These are phyloP conservation scores for Fomitopsis serialis DNA, from an alignment of 768 basidiomycete genomes.

Conservation along the genomic window DNA sequence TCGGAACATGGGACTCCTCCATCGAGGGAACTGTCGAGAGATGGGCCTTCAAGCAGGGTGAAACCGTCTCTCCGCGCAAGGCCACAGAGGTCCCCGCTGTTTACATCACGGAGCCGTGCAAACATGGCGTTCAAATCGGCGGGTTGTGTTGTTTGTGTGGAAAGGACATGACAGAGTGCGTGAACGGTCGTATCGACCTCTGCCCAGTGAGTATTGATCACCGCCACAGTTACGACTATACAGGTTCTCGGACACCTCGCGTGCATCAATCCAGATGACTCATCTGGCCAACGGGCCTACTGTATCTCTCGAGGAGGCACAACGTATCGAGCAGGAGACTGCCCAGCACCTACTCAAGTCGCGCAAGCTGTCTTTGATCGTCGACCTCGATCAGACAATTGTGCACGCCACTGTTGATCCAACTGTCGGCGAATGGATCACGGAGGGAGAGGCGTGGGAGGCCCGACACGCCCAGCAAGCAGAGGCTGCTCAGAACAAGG, in stretches of 20 bases:
- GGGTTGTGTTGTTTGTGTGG: conserved; percentile 94
- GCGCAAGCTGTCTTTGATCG: conserved; percentile 87
- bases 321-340: conserved; percentile 80
- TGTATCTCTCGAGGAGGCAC: conserved; percentile 89
- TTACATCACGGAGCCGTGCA: conserved; percentile 84
- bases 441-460: conserved; percentile 81
- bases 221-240: conserved; percentile 68
- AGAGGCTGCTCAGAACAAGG: conserved; percentile 25
- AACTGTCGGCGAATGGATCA: conserved; percentile 96
- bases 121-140: conserved; percentile 88
- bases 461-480: conserved; percentile 41
- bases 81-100: conserved; percentile 60
- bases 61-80: conserved; percentile 52
- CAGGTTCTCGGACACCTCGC: conserved; percentile 77
- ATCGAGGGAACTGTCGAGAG: conserved; percentile 71
- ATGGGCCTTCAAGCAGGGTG: conserved; percentile 68
- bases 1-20: conserved; percentile 88
- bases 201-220: neutral
- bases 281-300: conserved; percentile 89
- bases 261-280: conserved; percentile 90
- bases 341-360: conserved; percentile 70
- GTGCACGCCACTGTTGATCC: conserved; percentile 99
- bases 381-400: conserved; percentile 98
- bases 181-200: conserved; percentile 11
- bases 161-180: conserved; percentile 90